Conservation (phyloP, 345 rosid genomes). For the Syzygium oleosum region DNA sequence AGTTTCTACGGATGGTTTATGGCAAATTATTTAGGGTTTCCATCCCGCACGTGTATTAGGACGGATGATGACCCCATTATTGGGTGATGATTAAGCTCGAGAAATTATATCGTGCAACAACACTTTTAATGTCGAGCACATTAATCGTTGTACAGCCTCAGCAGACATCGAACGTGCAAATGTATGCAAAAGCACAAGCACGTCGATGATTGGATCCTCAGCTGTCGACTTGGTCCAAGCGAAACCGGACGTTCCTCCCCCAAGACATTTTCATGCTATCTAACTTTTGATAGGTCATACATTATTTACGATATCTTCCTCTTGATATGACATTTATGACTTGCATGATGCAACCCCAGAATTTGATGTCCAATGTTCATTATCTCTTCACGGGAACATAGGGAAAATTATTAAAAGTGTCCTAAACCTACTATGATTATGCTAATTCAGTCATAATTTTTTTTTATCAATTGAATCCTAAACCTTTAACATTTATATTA, state of each 20-base stretch:
- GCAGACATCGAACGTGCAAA: slow-evolving; percentile 21
- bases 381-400: neutral
- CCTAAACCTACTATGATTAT: too few species aligned
- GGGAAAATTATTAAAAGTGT: too few species aligned
- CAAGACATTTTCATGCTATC: too few species aligned
- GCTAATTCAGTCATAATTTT: too few species aligned
- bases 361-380: neutral
- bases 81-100: neutral
- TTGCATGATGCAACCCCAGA: neutral
- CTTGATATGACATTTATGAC: neutral
- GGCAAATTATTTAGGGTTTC: neutral
- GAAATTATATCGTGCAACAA: neutral
- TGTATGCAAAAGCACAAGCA: slow-evolving; percentile 18
- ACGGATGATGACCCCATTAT: neutral
- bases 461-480: too few species aligned
- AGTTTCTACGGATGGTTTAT: neutral
- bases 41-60: neutral
- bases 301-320: neutral
- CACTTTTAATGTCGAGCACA: neutral
- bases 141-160: neutral
- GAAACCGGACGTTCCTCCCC: slow-evolving; percentile 14
- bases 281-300: neutral
- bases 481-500: too few species aligned
- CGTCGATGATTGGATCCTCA: slow-evolving; percentile 27
- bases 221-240: slow-evolving; percentile 21